Evolutionary conservation across 1,139 yeast genomes (phyloP).

Genomic region (Candida sp.): DNA sequence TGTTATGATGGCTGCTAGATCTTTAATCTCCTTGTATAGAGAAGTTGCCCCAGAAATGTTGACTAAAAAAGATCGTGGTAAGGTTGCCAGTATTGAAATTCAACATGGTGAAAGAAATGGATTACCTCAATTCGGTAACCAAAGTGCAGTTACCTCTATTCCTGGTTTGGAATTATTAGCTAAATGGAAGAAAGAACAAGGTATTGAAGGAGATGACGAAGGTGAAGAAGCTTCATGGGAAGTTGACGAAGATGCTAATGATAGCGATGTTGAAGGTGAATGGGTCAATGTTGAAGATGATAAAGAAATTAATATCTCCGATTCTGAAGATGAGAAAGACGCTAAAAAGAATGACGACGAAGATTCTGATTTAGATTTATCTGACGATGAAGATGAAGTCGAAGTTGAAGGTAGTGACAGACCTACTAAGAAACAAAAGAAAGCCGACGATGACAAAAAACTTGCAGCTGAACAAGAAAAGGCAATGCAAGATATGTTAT

Average conservation of each 20-base stretch:
- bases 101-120: constrained; percentile 49
- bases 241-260: constrained; percentile 39
- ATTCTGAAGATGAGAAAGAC: constrained; percentile 37
- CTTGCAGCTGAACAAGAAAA: constrained; percentile 24
- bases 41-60: constrained; percentile 98
- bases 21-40: constrained; percentile 82
- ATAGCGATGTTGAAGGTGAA: constrained; percentile 59
- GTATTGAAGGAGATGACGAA: constrained; percentile 38
- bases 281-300: constrained; percentile 62
- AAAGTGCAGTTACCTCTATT: constrained; percentile 59
- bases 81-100: constrained; percentile 78
- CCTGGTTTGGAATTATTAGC: constrained; percentile 90
- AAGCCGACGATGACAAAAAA: constrained; percentile 19
- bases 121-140: constrained; percentile 72
- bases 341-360: constrained; percentile 26
- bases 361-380: constrained; percentile 40
- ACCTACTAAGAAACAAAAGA: constrained; percentile 23
- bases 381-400: constrained; percentile 29
- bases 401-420: constrained; percentile 28
- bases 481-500: constrained; percentile 62
- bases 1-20: constrained; percentile 91
- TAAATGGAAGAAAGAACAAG: constrained; percentile 81
- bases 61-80: constrained; percentile 86
- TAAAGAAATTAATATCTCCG: constrained; percentile 52
- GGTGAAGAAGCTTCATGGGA: constrained; percentile 44